A percentile compares a stretch with the other conserved stretches of the same genome.
Conservation (phyloP, 768 basidiomycete species). For the Leucocoprinus sp. region DNA sequence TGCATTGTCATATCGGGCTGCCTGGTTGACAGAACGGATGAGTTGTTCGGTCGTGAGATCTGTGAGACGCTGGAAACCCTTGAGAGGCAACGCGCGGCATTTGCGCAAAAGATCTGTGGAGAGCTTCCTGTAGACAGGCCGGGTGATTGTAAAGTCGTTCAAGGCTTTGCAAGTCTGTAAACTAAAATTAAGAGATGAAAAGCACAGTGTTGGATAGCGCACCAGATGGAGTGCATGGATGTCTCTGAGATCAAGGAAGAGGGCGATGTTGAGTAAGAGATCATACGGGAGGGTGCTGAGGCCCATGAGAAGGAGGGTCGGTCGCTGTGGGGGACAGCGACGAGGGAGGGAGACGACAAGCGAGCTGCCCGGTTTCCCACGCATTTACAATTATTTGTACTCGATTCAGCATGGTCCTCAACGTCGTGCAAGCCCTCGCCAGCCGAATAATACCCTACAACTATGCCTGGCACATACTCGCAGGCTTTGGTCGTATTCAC, state of each 20-base stretch:
- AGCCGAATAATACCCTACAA: constrained; percentile 34
- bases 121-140: constrained; percentile 60
- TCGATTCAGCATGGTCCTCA: constrained; percentile 3
- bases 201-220: constrained; percentile 21
- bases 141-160: constrained; percentile 51
- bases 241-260: constrained; percentile 52
- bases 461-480: constrained; percentile 46
- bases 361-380: constrained; percentile 5
- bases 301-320: constrained; percentile 14
- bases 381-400: background rate
- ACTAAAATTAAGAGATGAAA: constrained; percentile 1
- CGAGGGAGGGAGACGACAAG: constrained; percentile 1
- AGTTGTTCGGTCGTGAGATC: constrained; percentile 59
- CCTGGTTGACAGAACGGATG: constrained; percentile 55
- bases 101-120: constrained; percentile 54
- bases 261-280: constrained; percentile 59
- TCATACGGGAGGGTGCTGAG: constrained; percentile 55
- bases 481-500: constrained; percentile 37
- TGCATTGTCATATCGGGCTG: constrained; percentile 49
- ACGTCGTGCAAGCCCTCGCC: constrained; percentile 1
- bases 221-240: constrained; percentile 55
- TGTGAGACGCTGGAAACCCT: constrained; percentile 59
- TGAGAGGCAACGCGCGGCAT: constrained; percentile 61
- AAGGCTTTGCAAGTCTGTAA: constrained; percentile 55
- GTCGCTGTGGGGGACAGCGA: constrained; percentile 5